These are phyloP conservation scores for Yamadazyma olivae DNA, from an alignment of 805 yeast genomes.

Conservation along the genomic window DNA sequence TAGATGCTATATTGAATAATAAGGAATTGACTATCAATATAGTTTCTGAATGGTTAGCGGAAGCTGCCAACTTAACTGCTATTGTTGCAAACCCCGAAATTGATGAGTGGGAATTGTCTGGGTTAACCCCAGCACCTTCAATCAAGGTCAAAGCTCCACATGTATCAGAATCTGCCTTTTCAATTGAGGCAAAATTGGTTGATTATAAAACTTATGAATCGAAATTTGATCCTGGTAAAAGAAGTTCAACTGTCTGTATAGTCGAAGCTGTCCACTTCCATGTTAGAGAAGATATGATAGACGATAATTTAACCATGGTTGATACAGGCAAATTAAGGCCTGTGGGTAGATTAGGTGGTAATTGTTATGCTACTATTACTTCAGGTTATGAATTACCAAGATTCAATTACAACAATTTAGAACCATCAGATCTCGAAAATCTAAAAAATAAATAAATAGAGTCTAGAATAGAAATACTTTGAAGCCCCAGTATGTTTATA, in stretches of 20 bases:
- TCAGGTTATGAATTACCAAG: conserved; percentile 47
- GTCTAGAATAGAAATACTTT: not conserved
- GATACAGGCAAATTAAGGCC: conserved; percentile 51
- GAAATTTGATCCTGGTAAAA: conserved; percentile 27
- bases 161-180: conserved; percentile 61
- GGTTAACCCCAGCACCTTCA: conserved; percentile 48
- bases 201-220: conserved; percentile 45
- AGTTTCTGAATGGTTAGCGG: conserved; percentile 61
- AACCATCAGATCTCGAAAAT: not conserved
- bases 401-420: conserved; percentile 30
- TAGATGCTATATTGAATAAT: conserved; percentile 46
- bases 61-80: conserved; percentile 56
- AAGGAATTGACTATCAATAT: conserved; percentile 55
- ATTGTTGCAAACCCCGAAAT: conserved; percentile 46
- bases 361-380: conserved; percentile 42
- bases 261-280: conserved; percentile 60
- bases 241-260: conserved; percentile 38
- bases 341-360: conserved; percentile 49
- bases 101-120: conserved; percentile 56
- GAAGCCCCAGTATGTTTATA: no score
- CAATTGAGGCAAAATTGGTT: conserved; percentile 52
- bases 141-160: conserved; percentile 48
- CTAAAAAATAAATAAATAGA: not conserved
- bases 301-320: conserved; percentile 34
- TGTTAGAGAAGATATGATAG: conserved; percentile 51